These are phyloP conservation scores for Fusarium tuaranense DNA, from an alignment of 2,329 filamentous ascomycete species.

Conservation along the genomic window DNA sequence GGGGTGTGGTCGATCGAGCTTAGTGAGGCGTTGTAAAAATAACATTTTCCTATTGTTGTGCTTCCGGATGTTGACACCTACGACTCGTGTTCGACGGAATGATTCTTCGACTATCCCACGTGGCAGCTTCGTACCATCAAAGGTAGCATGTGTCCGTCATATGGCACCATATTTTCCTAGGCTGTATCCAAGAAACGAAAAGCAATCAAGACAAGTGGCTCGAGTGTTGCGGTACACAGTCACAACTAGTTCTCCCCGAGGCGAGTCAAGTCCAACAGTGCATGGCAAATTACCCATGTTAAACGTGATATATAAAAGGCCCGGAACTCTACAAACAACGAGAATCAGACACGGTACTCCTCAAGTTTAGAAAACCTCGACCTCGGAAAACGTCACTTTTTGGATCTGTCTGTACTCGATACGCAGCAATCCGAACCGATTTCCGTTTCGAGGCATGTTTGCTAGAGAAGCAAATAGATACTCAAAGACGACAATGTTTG, in stretches of 20 bases:
- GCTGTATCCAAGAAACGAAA: too few relatives aligned
- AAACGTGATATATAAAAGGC: background rate
- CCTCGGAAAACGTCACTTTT: background rate
- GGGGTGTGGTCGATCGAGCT: too few relatives aligned
- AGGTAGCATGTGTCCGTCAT: too few relatives aligned
- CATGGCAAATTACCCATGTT: background rate
- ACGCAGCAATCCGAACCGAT: background rate
- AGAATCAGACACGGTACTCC: too few relatives aligned
- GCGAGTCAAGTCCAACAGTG: background rate
- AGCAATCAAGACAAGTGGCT: too few relatives aligned
- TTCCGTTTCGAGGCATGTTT: background rate
- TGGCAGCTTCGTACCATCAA: too few relatives aligned
- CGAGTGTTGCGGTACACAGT: background rate
- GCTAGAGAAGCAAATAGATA: background rate
- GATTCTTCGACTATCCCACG: too few relatives aligned
- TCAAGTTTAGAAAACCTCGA: background rate
- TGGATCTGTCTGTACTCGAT: background rate
- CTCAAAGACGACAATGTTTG: background rate
- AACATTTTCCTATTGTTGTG: too few relatives aligned
- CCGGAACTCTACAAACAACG: background rate
- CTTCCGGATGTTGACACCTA: too few relatives aligned
- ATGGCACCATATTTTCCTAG: too few relatives aligned
- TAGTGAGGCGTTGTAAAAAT: too few relatives aligned
- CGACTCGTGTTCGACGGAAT: too few relatives aligned
- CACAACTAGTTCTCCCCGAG: background rate